Percentiles rank a stretch among this genome's conserved stretches.
Conservation (phyloP, 139 green algal genomes). For the Chlamydomonas sp. region DNA sequence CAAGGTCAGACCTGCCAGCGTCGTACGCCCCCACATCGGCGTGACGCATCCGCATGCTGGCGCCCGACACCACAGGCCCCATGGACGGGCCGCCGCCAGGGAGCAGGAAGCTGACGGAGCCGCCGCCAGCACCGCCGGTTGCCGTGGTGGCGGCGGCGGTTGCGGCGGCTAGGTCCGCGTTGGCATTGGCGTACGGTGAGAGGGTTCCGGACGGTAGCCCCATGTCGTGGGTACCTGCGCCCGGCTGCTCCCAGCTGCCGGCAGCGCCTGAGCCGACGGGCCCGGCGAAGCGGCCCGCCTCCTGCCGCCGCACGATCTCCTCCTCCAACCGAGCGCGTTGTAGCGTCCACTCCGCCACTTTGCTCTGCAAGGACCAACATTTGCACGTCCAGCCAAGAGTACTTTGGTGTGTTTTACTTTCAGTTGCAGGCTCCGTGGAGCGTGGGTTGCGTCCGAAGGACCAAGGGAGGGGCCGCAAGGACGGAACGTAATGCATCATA, state of each 20-base stretch:
- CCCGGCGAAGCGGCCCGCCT: conserved; percentile 38
- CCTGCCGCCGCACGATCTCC: conserved; percentile 56
- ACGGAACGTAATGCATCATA: no score
- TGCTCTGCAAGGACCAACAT: not conserved
- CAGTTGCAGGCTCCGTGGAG: no score
- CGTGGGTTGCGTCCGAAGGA: no score
- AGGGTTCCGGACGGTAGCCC: not conserved
- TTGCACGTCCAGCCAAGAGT: no score
- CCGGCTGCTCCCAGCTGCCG: not conserved
- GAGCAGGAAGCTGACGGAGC: conserved; percentile 13
- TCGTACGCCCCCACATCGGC: conserved; percentile 30
- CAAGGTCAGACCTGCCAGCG: not conserved
- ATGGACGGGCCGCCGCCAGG: not conserved
- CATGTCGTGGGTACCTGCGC: not conserved
- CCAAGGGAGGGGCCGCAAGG: not conserved
- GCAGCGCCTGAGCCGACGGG: not conserved
- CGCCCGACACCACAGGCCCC: not conserved
- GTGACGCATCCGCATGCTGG: conserved; percentile 34
- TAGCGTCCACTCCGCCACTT: conserved; percentile 43
- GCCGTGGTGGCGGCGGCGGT: conserved; percentile 15
- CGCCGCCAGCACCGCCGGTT: not conserved
- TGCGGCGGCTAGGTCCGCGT: conserved; percentile 30
- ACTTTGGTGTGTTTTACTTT: no score
- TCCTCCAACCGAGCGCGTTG: conserved; percentile 50
- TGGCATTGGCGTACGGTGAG: conserved; percentile 35